Base-by-base conservation (phyloP, 1,284 basidiomycete species). In the Ustilago nuda region DNA sequence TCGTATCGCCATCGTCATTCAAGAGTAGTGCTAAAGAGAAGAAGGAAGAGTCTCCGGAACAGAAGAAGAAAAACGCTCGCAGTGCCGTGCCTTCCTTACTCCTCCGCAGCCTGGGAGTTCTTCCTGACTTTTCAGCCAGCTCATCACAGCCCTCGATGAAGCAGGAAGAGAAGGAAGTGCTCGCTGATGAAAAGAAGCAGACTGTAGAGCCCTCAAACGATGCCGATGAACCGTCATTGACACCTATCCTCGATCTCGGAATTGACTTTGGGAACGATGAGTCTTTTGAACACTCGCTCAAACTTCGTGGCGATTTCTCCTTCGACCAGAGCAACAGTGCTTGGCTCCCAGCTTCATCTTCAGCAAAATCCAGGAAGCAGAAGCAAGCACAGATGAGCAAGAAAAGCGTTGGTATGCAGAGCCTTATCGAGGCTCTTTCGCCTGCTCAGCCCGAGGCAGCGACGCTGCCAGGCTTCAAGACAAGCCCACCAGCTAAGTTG, bases 171-270 rank as follows among this genome's bases (percentile, higher is more conserved):
- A 54, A 61, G 36, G 62, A 61, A 36, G 33, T 54, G 13, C 58
- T 65, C 6, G 59, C 36, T 2, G 62, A 61, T 17, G 58, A 43
- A 8, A 19, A 58, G 15, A 36, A 32, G 32, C n/a, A 54, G 51
- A 32, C 32, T 15, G 39, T 35, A 37, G n/a, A 62, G 13, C 23
- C 51, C 11, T 19, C 41, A 2, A 58, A 72, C 12, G 67, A 72
- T 13, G 65, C 61, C 1, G 64, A 78, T 11, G 75, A 72, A 36
- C 59, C 60, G 8, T 78, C 75, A 1, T 59, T 78, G 41, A 79
- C 76, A 7, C 76, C 76, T 0, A 79, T 79, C 46, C 73, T 79
- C 30, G 73, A 79, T 39, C 72, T 79, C 35, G 73, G 71, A 33
- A 67, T 79, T 41, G 69, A 70, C 57, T 71, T 79, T 66, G 70